Evolutionary conservation across 441 rosid species (phyloP), one percentile per base, ranked within the genome.

Genomic region (Capsella rubella): DNA sequence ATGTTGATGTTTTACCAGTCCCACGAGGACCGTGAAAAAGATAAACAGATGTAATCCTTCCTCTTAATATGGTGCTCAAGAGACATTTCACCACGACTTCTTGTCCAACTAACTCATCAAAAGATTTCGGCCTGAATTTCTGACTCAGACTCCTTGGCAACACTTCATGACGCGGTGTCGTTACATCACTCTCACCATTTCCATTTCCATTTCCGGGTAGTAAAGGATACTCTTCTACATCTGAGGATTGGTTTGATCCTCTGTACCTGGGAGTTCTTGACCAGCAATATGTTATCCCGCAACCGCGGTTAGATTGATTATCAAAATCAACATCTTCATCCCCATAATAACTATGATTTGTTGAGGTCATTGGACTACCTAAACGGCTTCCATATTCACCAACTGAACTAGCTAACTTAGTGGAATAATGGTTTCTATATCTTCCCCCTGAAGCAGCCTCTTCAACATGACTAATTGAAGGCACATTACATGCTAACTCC

Each of bases 21-120:
- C 97, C 98, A 51, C 89, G 97, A 71, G 96, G 96, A 40, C 98
- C 98, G 32, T 91, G 90, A 67, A 93, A 91, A 28, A 93, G 89
- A 77, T 93, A 89, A 2, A 89, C 47, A 37, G 96, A 84, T 56
- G 96, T 55, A 77, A 91, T 76, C 81, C 87, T 87, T 53, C 92
- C 96, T 67, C 85, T 86, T 51, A 89, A 82, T 60, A 93, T 78
- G 57, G 95, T 93, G 85, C 85, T 81, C 75, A 87, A 75, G 47
- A 93, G 89, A 74, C 96, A 86, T 78, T 82, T 87, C 50, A 84
- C 89, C 2, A 89, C 92, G 0, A 89, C 87, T 73, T 84, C 82
- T 80, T 93, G 98, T 74, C 98, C 98, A n/a, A 91, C 88, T 82
- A 93, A 67, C 73, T 91, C 98, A 40, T 84, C 72, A 57, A 93